Evolutionary conservation across 2,329 filamentous ascomycete species (phyloP), one percentile per base, ranked within the genome.

Genomic region (Chaetomium olivaceum): DNA sequence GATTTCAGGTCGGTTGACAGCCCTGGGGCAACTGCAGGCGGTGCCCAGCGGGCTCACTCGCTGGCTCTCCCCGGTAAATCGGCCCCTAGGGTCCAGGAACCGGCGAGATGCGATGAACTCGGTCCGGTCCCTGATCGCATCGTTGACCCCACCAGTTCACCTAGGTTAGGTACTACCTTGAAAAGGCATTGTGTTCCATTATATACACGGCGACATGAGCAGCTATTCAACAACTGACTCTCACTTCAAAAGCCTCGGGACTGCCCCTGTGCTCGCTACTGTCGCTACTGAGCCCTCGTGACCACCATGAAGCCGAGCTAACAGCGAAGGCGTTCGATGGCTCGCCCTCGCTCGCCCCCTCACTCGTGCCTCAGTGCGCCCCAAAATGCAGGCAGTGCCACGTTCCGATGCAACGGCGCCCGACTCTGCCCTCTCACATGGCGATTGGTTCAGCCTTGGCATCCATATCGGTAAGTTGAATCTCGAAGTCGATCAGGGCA

Each of bases 381-480:
- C 31, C 50, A 11, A 25, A 1, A 36, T 59, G 58, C 59, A 62
- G 33, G 58, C 58, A 58, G 46, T 48, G 63, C 58, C 58, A 62
- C 63, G 33, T n/a, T 65, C 23, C 19, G 59, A 58, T 58, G 63
- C 31, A 58, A 39, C 58, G 12, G n/a, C 43, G 11, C 51, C 48
- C 12, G n/a, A 7, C 51, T 51, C 29, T 31, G 54, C 8, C 43
- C 43, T 50, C 46, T 36, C 5, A 43, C 39, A 19, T n/a, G n/a
- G 43, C 50, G 25, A 59, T 59, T 59, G 43, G 19, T 23, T 25
- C 43, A 19, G 6, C 27, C 16, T 39, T 36, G 54, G 50, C 50
- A 27, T 25, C 50, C n/a, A 16, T 43, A 48, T 23, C n/a, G 11
- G 46, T 48, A 23, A 31, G 52, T 29, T 46, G 39, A 46, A 21